Conservation (phyloP, 192 early-diverging fungal species). For the Chytriomyces hyalinus region DNA sequence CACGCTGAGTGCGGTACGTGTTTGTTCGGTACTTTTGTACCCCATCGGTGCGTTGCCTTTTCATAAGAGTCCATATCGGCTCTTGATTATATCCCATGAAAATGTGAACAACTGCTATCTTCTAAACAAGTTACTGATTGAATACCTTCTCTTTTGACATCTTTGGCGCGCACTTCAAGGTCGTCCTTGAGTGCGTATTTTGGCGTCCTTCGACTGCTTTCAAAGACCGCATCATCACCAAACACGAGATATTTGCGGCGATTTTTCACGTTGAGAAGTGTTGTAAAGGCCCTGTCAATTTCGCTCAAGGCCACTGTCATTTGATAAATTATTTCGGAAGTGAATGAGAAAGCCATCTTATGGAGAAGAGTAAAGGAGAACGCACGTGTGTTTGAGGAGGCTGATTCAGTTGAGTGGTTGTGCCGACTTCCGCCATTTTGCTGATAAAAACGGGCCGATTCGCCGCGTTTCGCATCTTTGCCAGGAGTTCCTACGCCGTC, state of each 20-base stretch:
- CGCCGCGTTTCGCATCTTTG: not conserved
- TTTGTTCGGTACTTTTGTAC: constrained; percentile 5
- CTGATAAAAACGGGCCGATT: no score
- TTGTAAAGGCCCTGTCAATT: constrained; percentile 22
- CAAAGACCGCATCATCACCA: not conserved
- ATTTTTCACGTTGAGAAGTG: not conserved
- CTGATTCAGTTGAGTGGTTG: no score
- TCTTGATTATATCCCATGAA: not conserved
- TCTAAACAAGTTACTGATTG: not conserved
- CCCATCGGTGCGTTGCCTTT: constrained; percentile 8
- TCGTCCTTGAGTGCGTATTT: constrained; percentile 11
- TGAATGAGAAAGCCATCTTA: not conserved
- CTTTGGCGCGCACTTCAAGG: not conserved
- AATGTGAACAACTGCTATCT: no score
- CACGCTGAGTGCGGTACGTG: constrained; percentile 25
- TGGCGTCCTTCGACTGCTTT: not conserved
- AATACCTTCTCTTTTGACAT: constrained; percentile 11
- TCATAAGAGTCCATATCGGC: constrained; percentile 26
- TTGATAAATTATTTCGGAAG: not conserved
- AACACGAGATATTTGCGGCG: constrained; percentile 11
- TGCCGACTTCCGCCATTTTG: no score
- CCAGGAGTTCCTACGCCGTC: not conserved
- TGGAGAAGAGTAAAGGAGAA: not conserved
- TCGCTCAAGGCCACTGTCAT: constrained; percentile 13
- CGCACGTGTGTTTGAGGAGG: not conserved